These are phyloP conservation scores for Pestalotiopsis sp. DNA, from an alignment of 2,329 filamentous ascomycete species.

Conservation along the genomic window DNA sequence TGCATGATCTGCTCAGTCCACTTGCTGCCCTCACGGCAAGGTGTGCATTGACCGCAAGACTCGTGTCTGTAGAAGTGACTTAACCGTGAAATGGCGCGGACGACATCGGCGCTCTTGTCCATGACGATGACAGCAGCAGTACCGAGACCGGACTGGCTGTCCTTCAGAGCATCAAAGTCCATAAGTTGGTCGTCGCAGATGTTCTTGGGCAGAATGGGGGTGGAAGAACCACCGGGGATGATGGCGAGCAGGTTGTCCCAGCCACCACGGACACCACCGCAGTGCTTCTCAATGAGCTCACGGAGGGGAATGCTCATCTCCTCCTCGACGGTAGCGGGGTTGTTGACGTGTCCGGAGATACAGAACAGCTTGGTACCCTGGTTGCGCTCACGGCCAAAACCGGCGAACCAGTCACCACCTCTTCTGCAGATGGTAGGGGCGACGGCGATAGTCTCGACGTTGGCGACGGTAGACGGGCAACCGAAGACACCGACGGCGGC, in stretches of 20 bases:
- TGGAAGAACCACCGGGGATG: conserved; percentile 96
- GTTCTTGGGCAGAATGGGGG: conserved; percentile 87
- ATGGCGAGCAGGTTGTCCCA: conserved; percentile 97
- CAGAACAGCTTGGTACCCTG: conserved; percentile 97
- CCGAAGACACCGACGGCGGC: conserved; percentile 97
- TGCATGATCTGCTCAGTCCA: conserved; percentile 99
- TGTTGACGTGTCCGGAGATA: conserved; percentile 98
- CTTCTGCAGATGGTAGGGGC: conserved; percentile 94
- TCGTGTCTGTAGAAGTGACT: conserved; percentile 99
- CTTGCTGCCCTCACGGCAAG: conserved; percentile 98
- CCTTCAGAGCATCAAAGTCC: conserved; percentile 99
- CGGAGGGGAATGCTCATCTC: conserved; percentile 98
- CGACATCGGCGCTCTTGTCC: conserved; percentile 97
- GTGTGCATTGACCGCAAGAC: conserved; percentile 97
- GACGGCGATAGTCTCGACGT: conserved; percentile 96
- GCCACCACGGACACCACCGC: conserved; percentile 91
- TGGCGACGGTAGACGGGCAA: conserved; percentile 96
- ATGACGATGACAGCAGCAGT: conserved; percentile 98
- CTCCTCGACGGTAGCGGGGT: conserved; percentile 96
- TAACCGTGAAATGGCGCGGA: conserved; percentile 89
- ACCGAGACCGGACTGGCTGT: conserved; percentile 94
- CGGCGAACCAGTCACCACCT: conserved; percentile 89
- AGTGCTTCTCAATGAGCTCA: conserved; percentile 97
- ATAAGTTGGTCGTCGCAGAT: conserved; percentile 95
- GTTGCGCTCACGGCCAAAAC: conserved; percentile 94